These are phyloP conservation scores for Psophocarpus tetragonolobus DNA, from an alignment of 306 rosid genomes.

Conservation along the genomic window DNA sequence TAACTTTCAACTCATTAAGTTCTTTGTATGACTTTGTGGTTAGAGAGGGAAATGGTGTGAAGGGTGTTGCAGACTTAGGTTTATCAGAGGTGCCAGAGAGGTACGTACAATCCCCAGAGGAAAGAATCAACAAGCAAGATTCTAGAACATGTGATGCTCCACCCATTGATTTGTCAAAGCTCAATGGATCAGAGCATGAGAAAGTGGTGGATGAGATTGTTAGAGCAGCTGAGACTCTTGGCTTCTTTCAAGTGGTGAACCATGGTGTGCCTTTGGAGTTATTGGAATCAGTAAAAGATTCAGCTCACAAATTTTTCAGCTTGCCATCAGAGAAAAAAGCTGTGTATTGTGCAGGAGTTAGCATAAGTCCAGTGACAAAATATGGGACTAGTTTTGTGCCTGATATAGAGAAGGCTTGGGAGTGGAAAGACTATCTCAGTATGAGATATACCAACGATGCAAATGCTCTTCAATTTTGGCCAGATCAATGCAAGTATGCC, in stretches of 20 bases:
- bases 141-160: conserved; percentile 13
- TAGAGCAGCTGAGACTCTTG: conserved; percentile 53
- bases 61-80: conserved; percentile 64
- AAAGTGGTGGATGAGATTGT: conserved; percentile 46
- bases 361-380: conserved; percentile 45
- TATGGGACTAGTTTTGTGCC: conserved; percentile 68
- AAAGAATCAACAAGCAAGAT: conserved; percentile 43
- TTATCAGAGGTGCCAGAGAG: conserved; percentile 55
- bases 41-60: conserved; percentile 62
- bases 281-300: conserved; percentile 44
- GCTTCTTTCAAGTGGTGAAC: conserved; percentile 67
- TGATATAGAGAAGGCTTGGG: conserved; percentile 60
- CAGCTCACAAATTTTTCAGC: conserved; percentile 51
- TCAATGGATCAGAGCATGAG: conserved; percentile 51
- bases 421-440: conserved; percentile 65
- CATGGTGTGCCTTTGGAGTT: conserved; percentile 57
- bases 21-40: conserved; percentile 60
- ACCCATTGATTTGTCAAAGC: conserved; percentile 56
- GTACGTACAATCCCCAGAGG: conserved; percentile 57
- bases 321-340: conserved; percentile 48
- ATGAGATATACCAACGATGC: conserved; percentile 53
- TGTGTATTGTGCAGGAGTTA: conserved; percentile 32
- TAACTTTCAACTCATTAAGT: conserved; percentile 30
- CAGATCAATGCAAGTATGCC: conserved; percentile 53
- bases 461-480: conserved; percentile 62